Conservation (phyloP, 306 rosid genomes). For the Trifolium pratense region DNA sequence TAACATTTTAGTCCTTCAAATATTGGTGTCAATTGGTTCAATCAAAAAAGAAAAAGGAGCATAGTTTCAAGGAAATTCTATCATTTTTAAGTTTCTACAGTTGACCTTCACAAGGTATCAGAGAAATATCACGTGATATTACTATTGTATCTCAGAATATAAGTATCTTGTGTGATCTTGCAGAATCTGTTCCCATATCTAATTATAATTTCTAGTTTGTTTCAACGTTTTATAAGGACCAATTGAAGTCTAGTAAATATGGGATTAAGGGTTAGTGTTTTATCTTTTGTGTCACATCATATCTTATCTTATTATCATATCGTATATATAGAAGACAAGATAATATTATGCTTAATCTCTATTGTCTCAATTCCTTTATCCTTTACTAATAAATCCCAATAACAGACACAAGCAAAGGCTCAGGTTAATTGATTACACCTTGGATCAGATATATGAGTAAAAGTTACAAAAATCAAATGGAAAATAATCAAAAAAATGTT, state of each 20-base stretch:
- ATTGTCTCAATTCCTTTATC: background rate
- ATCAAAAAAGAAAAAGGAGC: slow-evolving; percentile 1
- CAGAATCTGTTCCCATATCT: background rate
- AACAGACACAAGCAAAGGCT: slow-evolving; percentile 2
- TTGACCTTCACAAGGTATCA: background rate
- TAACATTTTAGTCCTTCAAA: slow-evolving; percentile 49
- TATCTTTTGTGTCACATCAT: background rate
- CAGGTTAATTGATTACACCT: slow-evolving; percentile 21
- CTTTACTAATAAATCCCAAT: slow-evolving; percentile 18
- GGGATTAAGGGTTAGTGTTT: background rate
- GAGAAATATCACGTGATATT: background rate
- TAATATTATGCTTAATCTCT: slow-evolving; percentile 14
- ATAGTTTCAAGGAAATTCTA: slow-evolving; percentile 22
- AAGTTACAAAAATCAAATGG: slow-evolving; percentile 13
- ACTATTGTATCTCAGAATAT: slow-evolving; percentile 19
- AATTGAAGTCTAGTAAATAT: background rate
- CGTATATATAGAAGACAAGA: background rate
- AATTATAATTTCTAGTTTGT: background rate
- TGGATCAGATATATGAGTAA: slow-evolving; percentile 5
- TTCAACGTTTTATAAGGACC: background rate
- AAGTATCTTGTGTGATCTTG: slow-evolving; percentile 6
- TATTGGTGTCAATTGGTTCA: slow-evolving; percentile 5
- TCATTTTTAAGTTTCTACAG: background rate
- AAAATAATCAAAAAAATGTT: slow-evolving; percentile 16
- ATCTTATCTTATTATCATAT: background rate